A percentile compares a stretch with the other conserved stretches of the same genome.
Conservation (phyloP, 1,139 yeast species). For the Protomyces inundatus region DNA sequence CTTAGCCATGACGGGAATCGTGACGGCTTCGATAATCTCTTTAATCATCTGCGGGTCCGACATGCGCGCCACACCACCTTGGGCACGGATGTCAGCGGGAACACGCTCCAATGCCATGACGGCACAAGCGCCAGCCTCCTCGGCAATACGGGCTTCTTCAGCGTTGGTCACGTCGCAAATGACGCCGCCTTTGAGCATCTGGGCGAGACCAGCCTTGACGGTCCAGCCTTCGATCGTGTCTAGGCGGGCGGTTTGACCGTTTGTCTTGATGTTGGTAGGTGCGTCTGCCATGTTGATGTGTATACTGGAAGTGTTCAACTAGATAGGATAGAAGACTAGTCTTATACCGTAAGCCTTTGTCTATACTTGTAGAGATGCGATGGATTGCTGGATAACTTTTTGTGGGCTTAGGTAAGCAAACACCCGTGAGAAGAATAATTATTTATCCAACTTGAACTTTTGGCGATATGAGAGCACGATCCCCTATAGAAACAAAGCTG, state of each 20-base stretch:
- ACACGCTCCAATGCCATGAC: slow-evolving; percentile 86
- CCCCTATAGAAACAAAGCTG: no score
- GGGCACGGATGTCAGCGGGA: slow-evolving; percentile 80
- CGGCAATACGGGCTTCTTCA: slow-evolving; percentile 65
- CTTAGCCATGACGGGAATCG: slow-evolving; percentile 70
- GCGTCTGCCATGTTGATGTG: background rate
- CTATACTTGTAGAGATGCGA: no score
- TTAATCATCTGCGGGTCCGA: slow-evolving; percentile 78
- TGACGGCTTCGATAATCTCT: slow-evolving; percentile 60
- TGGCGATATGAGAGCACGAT: no score
- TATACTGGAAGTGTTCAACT: background rate
- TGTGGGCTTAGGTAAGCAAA: background rate
- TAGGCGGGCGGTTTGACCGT: slow-evolving; percentile 9
- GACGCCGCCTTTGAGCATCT: slow-evolving; percentile 78
- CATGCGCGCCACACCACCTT: slow-evolving; percentile 84
- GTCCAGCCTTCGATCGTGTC: slow-evolving; percentile 42
- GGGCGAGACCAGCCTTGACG: slow-evolving; percentile 76
- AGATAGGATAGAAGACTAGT: no score
- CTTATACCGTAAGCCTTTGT: no score
- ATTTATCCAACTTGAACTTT: no score
- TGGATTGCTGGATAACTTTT: background rate
- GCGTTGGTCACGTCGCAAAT: slow-evolving; percentile 49
- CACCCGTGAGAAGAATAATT: background rate
- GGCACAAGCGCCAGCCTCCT: slow-evolving; percentile 82
- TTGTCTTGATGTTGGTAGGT: slow-evolving; percentile 23